phyloP scores from a whole-genome alignment of 2,329 filamentous ascomycete species.

The Aspergillus brunneoviolaceus region DNA sequence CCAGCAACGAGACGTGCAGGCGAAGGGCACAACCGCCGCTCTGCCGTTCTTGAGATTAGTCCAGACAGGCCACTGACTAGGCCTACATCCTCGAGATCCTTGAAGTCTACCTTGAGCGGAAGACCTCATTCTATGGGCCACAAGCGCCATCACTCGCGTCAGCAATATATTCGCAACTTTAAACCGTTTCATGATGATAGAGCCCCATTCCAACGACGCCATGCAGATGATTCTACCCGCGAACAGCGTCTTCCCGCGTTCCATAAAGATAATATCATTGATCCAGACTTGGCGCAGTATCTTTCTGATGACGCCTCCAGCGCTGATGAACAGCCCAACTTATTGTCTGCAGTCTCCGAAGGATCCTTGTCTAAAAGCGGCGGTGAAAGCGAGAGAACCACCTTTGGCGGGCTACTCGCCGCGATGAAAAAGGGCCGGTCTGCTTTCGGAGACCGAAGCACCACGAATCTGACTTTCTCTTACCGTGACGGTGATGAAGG shows the following conservation, averaged over 20 bases:
- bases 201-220: slow-evolving; percentile 80
- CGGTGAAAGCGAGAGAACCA: slow-evolving; percentile 71
- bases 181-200: slow-evolving; percentile 73
- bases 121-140: slow-evolving; percentile 79
- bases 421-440: slow-evolving; percentile 75
- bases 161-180: slow-evolving; percentile 75
- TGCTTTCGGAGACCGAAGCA: slow-evolving; percentile 69
- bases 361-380: slow-evolving; percentile 62
- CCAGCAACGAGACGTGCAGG: slow-evolving; percentile 64
- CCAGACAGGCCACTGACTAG: slow-evolving; percentile 72
- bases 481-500: slow-evolving; percentile 63
- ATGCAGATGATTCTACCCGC: slow-evolving; percentile 64
- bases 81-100: slow-evolving; percentile 89
- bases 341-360: slow-evolving; percentile 71
- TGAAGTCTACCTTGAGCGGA: slow-evolving; percentile 69
- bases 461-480: slow-evolving; percentile 67
- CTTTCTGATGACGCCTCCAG: slow-evolving; percentile 94
- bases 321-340: slow-evolving; percentile 85
- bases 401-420: slow-evolving; percentile 69
- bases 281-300: slow-evolving; percentile 90
- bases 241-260: slow-evolving; percentile 80
- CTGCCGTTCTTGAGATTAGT: slow-evolving; percentile 87
- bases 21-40: slow-evolving; percentile 78
- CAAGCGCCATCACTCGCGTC: slow-evolving; percentile 82
- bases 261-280: slow-evolving; percentile 97